Base-by-base conservation (phyloP, 768 basidiomycete genomes). In the Collybia nuda region DNA sequence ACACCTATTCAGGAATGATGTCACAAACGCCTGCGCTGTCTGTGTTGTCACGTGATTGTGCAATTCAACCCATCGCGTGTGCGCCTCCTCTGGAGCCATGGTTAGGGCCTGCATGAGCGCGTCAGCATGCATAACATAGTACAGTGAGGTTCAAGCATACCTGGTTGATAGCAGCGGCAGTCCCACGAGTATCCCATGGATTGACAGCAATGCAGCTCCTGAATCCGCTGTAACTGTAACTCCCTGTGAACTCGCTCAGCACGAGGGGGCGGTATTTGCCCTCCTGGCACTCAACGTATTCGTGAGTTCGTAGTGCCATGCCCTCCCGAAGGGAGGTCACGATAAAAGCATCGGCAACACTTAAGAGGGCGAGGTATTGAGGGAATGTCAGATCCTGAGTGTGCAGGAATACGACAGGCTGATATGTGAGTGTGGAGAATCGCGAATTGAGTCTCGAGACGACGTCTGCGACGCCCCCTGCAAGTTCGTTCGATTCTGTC, bases 251-350 rank as follows among this genome's bases (percentile, higher is more conserved):
- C 84, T 92, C 90, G 61, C 88, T 90, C 52, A 93, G 63, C 53
- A 93, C 84, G 24, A 93, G 77, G 0, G 88, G 86, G 46, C 90
- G 71, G 53, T 80, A 76, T 45, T 76, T 67, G 14, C 70, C 82
- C 59, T 89, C 86, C 63, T 93, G 92, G 59, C 90, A 93, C 65
- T 90, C 88, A 9, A 94, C 89, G 61, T 82, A 92, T 64, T 92
- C 89, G 62, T 91, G 89, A 1, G 86, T 85, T 40, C 86, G 74
- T 44, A 93, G 67, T 8, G 90, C 90, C 92, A 94, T 93, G 0
- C 92, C 92, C 66, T 94, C 92, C 2, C 92, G 75, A 66, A 94
- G 69, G 63, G 86, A 88, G 5, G 89, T 88, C 18, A 91, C 86
- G 56, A 93, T 72, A 68, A 94, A 93, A 36, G 87, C 89, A 65